Evolutionary conservation across 306 rosid genomes (phyloP), one percentile per base, ranked within the genome.

Genomic region (Vicia faba): DNA sequence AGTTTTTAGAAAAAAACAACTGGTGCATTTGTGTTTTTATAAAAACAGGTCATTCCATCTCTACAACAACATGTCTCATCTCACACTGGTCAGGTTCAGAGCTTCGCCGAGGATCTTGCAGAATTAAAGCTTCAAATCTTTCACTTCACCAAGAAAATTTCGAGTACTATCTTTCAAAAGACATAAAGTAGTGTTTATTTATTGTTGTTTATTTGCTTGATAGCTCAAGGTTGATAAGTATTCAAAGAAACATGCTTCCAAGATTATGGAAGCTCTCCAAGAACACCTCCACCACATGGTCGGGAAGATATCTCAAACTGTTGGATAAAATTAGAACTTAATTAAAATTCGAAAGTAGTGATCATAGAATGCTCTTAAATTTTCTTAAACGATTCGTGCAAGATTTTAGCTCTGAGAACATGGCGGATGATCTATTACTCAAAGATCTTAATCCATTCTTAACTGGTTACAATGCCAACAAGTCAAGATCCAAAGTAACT

Each of bases 71-170:
- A 93, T 78, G 97, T 93, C 72, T 76, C 96, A 72, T 88, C 97
- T 68, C 99, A 90, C 72, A 93, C 99, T 8, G 99, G 97, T 61
- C 99, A 93, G 79, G 96, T 93, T 71, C 92, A 90, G 51, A 86
- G 82, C n/a, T n/a, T n/a, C n/a, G n/a, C n/a, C n/a, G n/a, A n/a
- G n/a, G n/a, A n/a, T n/a, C n/a, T n/a, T n/a, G 99, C 96, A 9
- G 97, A 90, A 97, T 97, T 93, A 81, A 48, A 20, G 39, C 26
- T 61, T 23, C 36, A 64, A 43, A 40, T 25, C 59, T 38, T 56
- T 3, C 53, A 19, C 60, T 8, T 2, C 4, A 57, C 6, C 48
- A 1, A 29, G 33, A 29, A 29, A 38, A 58, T 14, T 7, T 11
- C 2, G 12, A 61, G 33, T 29, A 5, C 33, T 45, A 25, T 1